Base-by-base conservation (phyloP, 306 rosid genomes). In the Quercus berberidifolia region DNA sequence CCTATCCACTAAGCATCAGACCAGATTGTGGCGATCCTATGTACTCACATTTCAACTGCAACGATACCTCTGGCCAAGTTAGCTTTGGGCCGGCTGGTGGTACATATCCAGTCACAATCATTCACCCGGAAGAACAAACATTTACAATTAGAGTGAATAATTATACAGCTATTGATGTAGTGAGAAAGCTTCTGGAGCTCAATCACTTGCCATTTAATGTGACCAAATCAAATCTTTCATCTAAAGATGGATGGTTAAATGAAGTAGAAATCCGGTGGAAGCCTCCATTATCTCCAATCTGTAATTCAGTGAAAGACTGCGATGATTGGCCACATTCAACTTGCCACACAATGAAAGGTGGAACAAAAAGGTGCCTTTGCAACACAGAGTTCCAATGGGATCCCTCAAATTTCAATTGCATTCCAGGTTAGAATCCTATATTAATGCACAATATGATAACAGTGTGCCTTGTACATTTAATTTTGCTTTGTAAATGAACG, bases 1-100 rank as follows among this genome's bases (percentile, higher is more conserved):
- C 85, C 57, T 82, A 82, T 35, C 82, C 85, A 33, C 23, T 77
- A 26, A 82, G 76, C 35, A 77, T 71, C 21, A 19, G 43, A 14
- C 35, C 56, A 69, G 0, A 28, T 13, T 82, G 85, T 28, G 85
- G 85, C 9, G 79, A 73, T 67, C 79, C 72, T 15, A 4, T 26
- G 28, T 82, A 77, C 74, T 20, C 1, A 15, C 41, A 46, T 26
- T 77, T 82, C 38, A 13, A 1, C 1, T 82, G 79, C 30, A 25
- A 49, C 5, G 2, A 5, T 2, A 17, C 0, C 0, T 2, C 15
- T 15, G 65, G 76, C 25, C 62, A 23, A 6, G 38, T 82, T 51
- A 3, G 10, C 57, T 77, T 76, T 73, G 8, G 1, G 8, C 3
- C 56, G 18, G 5, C 4, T 0, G 26, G 5, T 13, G 4, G 1